phyloP scores from a whole-genome alignment of 83 land plant species.

The Larix sibirica region DNA sequence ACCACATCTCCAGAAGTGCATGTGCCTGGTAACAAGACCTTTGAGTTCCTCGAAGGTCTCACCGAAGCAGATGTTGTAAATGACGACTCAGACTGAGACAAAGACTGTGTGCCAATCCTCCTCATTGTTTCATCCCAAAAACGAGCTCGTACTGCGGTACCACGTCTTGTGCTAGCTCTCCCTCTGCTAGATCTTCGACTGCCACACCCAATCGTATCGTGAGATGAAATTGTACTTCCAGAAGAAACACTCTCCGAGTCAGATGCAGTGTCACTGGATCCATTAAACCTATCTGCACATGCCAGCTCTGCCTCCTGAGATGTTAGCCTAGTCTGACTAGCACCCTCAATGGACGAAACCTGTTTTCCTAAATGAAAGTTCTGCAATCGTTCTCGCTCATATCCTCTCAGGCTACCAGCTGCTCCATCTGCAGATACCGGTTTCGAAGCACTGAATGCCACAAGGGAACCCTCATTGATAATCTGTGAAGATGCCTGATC shows the following conservation, averaged over 20 bases:
- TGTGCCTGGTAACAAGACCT: background rate
- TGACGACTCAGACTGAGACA: slow-evolving; percentile 21
- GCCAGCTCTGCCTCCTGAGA: slow-evolving; percentile 36
- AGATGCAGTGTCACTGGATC: slow-evolving; percentile 23
- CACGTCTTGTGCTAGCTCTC: slow-evolving; percentile 16
- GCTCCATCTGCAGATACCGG: background rate
- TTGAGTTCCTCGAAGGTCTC: too few species aligned
- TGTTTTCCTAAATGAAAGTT: background rate
- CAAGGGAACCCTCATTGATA: background rate
- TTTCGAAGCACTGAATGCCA: background rate
- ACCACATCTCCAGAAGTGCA: background rate
- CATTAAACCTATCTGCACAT: slow-evolving; percentile 12
- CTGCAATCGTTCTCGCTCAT: background rate
- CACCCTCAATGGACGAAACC: background rate
- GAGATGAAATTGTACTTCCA: background rate
- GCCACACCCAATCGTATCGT: background rate
- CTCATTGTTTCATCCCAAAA: slow-evolving; percentile 33
- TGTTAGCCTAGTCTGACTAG: background rate
- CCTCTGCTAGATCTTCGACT: slow-evolving; percentile 4
- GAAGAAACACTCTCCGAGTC: slow-evolving; percentile 17
- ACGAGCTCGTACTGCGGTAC: slow-evolving; percentile 36
- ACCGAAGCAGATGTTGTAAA: background rate
- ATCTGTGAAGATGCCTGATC: background rate
- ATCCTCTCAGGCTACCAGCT: background rate
- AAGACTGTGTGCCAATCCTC: slow-evolving; percentile 33